Evolutionary conservation across 2,329 filamentous ascomycete species (phyloP), one percentile per base, ranked within the genome.

Genomic region (Coniochaeta sp.): DNA sequence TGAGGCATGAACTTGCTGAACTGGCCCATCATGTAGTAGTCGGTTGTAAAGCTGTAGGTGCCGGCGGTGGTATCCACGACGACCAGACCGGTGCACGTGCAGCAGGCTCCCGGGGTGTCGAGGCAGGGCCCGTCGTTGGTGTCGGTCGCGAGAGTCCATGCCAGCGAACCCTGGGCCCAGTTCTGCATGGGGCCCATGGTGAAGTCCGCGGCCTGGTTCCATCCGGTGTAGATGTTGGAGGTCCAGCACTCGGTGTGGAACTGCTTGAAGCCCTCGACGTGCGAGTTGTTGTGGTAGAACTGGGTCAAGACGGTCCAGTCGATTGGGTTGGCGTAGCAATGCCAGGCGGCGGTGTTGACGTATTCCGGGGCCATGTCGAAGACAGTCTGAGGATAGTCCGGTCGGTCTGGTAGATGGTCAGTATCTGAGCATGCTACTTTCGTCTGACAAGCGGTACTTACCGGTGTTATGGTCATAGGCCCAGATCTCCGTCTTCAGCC

Each of bases 21-120:
- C 67, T 83, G 81, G 1, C 77, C 80, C 62, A 83, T 71, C 74
- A 81, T 80, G 67, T 82, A 82, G 69, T 81, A 82, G 62, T 81
- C 79, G 9, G 78, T 72, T 26, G 74, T 76, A 62, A 77, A 74
- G 4, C 69, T 71, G 67, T 82, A 83, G 3, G 72, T 74, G 26
- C 70, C 72, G 11, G 72, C 66, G 11, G 68, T 67, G 9, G 70
- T 78, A 70, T 87, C 81, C 61, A 87, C 74, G 6, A 80, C 80
- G 55, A 85, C 81, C 6, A 87, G 75, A 9, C 84, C 84, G 0
- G 72, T 73, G 67, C 78, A 80, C 11, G 68, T 70, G 22, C 62
- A 63, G 66, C 77, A 81, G n/a, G 67, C 61, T 5, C 73, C 74
- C 34, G 72, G 71, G 36, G 73, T 73, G 11, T 71, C 66, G 22